A percentile compares a stretch with the other conserved stretches of the same genome.
These are phyloP conservation scores for Podospora bellae-mahoneyi DNA, from an alignment of 495 filamentous ascomycete genomes.

Conservation along the genomic window DNA sequence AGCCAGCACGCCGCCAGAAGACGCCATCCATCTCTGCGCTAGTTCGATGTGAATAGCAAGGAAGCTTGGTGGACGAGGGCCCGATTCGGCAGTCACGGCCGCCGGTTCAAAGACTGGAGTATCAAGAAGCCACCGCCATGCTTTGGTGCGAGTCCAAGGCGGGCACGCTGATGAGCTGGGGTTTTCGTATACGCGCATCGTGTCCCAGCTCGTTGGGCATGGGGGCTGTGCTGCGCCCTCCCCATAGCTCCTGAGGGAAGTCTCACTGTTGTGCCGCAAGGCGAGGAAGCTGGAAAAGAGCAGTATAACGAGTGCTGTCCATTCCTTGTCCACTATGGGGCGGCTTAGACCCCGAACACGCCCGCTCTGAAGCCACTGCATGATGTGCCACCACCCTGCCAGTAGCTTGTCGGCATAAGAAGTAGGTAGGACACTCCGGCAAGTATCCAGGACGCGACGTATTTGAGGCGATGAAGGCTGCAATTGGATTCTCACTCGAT, in stretches of 20 bases:
- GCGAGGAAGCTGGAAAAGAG: conserved; percentile 56
- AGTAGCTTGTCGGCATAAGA: conserved; percentile 62
- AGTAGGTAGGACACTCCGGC: conserved; percentile 59
- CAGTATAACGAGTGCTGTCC: conserved; percentile 71
- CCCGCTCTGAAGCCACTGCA: conserved; percentile 60
- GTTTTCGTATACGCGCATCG: conserved; percentile 37
- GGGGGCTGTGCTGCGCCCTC: not conserved
- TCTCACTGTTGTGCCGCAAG: conserved; percentile 29
- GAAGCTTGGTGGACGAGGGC: conserved; percentile 36
- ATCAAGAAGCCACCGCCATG: conserved; percentile 74
- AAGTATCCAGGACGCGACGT: conserved; percentile 55
- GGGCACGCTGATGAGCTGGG: conserved; percentile 55
- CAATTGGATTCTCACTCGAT: conserved; percentile 64
- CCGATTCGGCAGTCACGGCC: conserved; percentile 14
- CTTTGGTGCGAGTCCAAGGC: conserved; percentile 61
- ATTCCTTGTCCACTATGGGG: conserved; percentile 58
- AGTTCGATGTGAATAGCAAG: conserved; percentile 41
- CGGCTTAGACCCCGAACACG: conserved; percentile 34
- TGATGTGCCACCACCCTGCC: conserved; percentile 71
- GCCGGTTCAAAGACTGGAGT: conserved; percentile 38
- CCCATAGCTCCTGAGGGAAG: conserved; percentile 14
- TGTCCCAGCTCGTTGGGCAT: conserved; percentile 36
- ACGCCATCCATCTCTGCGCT: conserved; percentile 57
- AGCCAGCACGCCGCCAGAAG: conserved; percentile 47
- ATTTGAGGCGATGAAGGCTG: conserved; percentile 61